These are phyloP conservation scores for Helichrysum umbraculigerum DNA, from an alignment of 129 eudicot species.

Conservation along the genomic window DNA sequence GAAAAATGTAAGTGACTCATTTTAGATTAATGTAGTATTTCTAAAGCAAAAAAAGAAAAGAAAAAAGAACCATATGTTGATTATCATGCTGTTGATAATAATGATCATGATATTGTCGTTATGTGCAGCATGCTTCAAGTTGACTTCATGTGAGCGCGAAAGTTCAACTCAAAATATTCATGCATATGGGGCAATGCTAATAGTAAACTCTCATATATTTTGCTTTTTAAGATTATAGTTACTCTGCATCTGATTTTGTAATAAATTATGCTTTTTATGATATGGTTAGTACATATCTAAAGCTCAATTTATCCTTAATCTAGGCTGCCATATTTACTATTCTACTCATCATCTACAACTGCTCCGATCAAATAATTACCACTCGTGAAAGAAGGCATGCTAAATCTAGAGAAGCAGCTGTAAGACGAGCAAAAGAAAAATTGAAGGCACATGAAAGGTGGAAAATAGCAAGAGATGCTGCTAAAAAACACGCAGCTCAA, in stretches of 20 bases:
- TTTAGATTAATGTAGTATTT: constrained; percentile 15
- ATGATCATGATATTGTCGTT: constrained; percentile 10
- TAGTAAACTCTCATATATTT: constrained; percentile 54
- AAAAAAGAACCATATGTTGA: constrained; percentile 2
- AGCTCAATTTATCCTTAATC: constrained; percentile 5
- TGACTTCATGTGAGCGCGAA: constrained; percentile 66
- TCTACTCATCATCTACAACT: constrained; percentile 81
- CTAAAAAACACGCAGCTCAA: constrained; percentile 71
- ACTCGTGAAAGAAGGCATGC: constrained; percentile 83
- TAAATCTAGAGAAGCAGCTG: constrained; percentile 86
- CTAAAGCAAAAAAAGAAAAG: constrained; percentile 1
- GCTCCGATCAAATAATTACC: constrained; percentile 82
- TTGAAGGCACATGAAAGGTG: constrained; percentile 79
- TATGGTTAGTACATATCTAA: constrained; percentile 2
- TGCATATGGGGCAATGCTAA: constrained; percentile 87
- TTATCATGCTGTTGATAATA: background rate
- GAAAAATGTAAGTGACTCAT: constrained; percentile 62
- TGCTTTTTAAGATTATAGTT: background rate
- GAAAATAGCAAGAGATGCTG: constrained; percentile 85
- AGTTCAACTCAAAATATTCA: constrained; percentile 83
- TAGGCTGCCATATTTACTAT: constrained; percentile 83
- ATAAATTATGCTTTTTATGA: constrained; percentile 3
- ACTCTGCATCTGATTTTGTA: constrained; percentile 8
- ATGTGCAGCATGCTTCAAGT: constrained; percentile 82
- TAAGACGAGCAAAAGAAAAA: constrained; percentile 66